phyloP scores from a whole-genome alignment of 2,329 filamentous ascomycete genomes.

The Blastomyces silverae region DNA sequence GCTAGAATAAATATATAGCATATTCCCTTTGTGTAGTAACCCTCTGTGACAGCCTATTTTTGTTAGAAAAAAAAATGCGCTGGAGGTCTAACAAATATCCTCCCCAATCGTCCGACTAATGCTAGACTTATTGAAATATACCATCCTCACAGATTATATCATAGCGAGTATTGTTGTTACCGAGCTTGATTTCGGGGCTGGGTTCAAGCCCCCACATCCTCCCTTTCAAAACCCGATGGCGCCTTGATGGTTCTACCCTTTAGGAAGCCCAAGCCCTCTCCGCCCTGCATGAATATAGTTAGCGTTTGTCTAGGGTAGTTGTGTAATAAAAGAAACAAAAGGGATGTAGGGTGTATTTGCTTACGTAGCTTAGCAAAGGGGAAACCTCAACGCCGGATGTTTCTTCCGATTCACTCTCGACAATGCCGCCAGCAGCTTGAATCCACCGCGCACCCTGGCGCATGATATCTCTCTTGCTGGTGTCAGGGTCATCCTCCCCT shows the following conservation, averaged over 20 bases:
- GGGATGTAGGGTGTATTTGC: constrained; percentile 36
- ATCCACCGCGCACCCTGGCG: constrained; percentile 82
- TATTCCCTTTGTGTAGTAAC: too few relatives aligned
- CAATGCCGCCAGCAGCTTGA: constrained; percentile 66
- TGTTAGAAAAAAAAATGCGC: not conserved
- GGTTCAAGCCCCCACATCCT: constrained; percentile 35
- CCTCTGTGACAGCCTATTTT: too few relatives aligned
- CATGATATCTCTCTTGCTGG: constrained; percentile 85
- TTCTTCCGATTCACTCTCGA: constrained; percentile 56
- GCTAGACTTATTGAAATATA: not conserved
- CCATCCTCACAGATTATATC: not conserved
- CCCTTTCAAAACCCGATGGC: constrained; percentile 58
- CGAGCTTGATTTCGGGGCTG: not conserved
- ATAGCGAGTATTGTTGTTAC: not conserved
- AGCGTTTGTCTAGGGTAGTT: constrained; percentile 18
- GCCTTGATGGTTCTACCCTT: constrained; percentile 55
- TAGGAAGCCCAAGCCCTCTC: constrained; percentile 58
- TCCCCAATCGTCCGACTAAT: not conserved
- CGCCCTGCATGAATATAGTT: constrained; percentile 41
- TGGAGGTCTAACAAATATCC: not conserved
- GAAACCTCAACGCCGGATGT: constrained; percentile 78
- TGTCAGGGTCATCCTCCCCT: constrained; percentile 88
- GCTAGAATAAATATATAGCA: too few relatives aligned
- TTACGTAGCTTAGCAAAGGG: constrained; percentile 89
- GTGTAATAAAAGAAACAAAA: constrained; percentile 18